A percentile compares a stretch with the other conserved stretches of the same genome.
These are phyloP conservation scores for Penicillium antarcticum DNA, from an alignment of 495 filamentous ascomycete genomes.

Conservation along the genomic window DNA sequence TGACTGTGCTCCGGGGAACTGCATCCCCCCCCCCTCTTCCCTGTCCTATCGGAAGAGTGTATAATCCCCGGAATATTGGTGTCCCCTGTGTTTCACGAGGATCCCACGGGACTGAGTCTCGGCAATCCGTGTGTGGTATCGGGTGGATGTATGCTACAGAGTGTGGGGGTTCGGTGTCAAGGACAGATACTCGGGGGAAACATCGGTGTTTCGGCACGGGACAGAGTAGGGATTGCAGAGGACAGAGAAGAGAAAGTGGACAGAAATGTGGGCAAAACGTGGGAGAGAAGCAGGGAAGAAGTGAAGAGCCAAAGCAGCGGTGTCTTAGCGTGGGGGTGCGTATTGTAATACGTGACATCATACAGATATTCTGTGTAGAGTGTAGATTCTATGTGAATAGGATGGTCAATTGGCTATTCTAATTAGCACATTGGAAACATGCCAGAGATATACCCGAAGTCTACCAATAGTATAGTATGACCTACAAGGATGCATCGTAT, in stretches of 20 bases:
- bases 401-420: neutral
- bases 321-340: constrained; percentile 26
- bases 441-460: neutral
- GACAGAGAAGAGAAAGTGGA: neutral
- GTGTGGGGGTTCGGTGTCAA: constrained; percentile 2
- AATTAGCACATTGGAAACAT: neutral
- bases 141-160: neutral
- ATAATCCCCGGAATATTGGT: neutral
- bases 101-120: constrained; percentile 1
- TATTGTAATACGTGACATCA: constrained; percentile 21
- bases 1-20: neutral
- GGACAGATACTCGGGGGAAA: neutral
- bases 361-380: neutral
- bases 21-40: neutral
- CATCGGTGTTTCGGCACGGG: neutral
- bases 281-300: neutral
- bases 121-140: neutral
- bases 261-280: neutral
- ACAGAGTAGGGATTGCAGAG: neutral
- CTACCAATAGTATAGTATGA: neutral
- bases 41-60: constrained; percentile 1
- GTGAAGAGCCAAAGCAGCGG: constrained; percentile 1
- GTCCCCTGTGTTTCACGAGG: neutral
- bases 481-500: no score
- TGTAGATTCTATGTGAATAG: no score